Evolutionary conservation across 73 alveolate genomes (phyloP).

Genomic region (Paramecium pentaurelia): DNA sequence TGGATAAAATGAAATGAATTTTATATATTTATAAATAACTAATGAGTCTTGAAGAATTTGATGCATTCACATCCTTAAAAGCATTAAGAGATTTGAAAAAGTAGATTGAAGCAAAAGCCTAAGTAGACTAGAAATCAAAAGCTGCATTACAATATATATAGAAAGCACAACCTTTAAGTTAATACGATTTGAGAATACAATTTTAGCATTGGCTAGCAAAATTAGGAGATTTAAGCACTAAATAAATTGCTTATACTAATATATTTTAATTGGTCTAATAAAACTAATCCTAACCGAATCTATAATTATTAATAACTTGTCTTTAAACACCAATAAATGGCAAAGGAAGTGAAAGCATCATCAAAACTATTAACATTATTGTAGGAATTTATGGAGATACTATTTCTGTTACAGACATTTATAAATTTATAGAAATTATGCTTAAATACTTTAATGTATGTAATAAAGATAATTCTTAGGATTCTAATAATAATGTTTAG

Average conservation of each 20-base stretch:
- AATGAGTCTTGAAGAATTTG: conserved; percentile 48
- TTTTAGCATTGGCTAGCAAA: conserved; percentile 23
- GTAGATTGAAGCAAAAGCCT: background rate
- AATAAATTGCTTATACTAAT: background rate
- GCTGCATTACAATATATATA: background rate
- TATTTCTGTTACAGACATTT: background rate
- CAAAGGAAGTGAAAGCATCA: conserved; percentile 22
- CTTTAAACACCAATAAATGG: background rate
- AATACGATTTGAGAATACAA: conserved; percentile 7
- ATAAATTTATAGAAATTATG: background rate
- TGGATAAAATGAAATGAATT: conserved; percentile 33
- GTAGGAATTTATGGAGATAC: background rate
- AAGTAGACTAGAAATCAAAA: background rate
- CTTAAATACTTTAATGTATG: conserved; percentile 10
- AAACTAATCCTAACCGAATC: background rate
- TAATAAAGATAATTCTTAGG: background rate
- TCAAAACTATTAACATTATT: conserved; percentile 26
- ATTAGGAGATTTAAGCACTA: conserved; percentile 6
- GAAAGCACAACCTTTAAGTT: conserved; percentile 15
- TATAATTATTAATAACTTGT: background rate
- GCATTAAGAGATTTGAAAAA: conserved; percentile 44
- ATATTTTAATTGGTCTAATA: background rate
- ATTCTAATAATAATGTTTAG: background rate
- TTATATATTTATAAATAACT: background rate
- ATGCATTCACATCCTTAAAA: conserved; percentile 40